Evolutionary conservation across 805 yeast species (phyloP).

Genomic region (Teunomyces lycoperdinae): DNA sequence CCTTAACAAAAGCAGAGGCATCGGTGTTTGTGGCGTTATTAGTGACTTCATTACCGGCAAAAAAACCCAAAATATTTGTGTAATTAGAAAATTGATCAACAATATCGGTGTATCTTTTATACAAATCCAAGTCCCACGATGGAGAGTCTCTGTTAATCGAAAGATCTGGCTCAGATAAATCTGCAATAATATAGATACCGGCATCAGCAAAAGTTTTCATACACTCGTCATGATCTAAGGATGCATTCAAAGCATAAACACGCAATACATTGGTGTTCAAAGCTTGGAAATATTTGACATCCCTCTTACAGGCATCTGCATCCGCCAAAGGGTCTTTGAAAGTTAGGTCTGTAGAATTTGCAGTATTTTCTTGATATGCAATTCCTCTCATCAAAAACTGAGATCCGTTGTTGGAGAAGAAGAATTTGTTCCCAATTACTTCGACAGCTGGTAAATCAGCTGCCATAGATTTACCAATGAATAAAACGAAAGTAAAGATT

Average conservation of each 20-base stretch:
- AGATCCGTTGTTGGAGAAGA: slow-evolving; percentile 40
- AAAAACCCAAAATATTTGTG: slow-evolving; percentile 84
- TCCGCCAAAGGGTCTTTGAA: slow-evolving; percentile 43
- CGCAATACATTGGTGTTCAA: slow-evolving; percentile 42
- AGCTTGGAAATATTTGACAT: slow-evolving; percentile 35
- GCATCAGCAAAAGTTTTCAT: slow-evolving; percentile 40
- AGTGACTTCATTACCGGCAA: slow-evolving; percentile 97
- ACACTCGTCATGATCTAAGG: slow-evolving; percentile 38
- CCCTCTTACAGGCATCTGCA: slow-evolving; percentile 41
- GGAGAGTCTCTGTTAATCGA: slow-evolving; percentile 81
- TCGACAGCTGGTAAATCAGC: slow-evolving; percentile 29
- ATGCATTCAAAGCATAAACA: slow-evolving; percentile 41
- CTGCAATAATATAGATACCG: slow-evolving; percentile 44
- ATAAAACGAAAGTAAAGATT: slow-evolving; percentile 2
- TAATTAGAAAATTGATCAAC: slow-evolving; percentile 78
- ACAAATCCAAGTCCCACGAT: slow-evolving; percentile 68
- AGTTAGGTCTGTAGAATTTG: slow-evolving; percentile 18
- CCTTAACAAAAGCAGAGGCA: slow-evolving; percentile 93
- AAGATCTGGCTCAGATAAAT: slow-evolving; percentile 61
- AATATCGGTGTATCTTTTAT: slow-evolving; percentile 75
- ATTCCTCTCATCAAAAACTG: slow-evolving; percentile 44
- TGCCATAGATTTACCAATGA: slow-evolving; percentile 10
- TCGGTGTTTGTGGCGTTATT: slow-evolving; percentile 79
- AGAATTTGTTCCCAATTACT: slow-evolving; percentile 43
- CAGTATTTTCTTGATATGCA: slow-evolving; percentile 43